Evolutionary conservation across 768 basidiomycete genomes (phyloP).

Genomic region (Phylloporus arenicola): DNA sequence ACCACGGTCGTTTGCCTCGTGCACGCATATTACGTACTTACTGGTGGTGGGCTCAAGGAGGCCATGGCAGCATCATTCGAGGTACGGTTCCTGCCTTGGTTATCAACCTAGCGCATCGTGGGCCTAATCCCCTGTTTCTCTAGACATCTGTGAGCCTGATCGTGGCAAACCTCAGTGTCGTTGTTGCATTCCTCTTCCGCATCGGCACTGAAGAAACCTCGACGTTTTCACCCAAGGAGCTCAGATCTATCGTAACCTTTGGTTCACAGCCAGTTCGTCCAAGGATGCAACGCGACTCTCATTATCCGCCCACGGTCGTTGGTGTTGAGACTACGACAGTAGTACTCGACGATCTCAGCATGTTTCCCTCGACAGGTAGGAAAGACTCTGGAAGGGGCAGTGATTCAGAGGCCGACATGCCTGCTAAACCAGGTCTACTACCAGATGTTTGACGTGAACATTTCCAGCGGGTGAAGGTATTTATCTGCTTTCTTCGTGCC

Average conservation of each 20-base stretch:
- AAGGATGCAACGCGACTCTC: neutral
- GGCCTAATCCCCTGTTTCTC: neutral
- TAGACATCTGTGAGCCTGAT: slow-evolving; percentile 4
- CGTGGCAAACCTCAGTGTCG: slow-evolving; percentile 1
- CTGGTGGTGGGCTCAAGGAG: neutral
- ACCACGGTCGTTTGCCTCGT: neutral
- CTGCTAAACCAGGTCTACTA: neutral
- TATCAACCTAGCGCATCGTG: neutral
- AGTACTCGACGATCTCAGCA: neutral
- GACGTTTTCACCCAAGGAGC: neutral
- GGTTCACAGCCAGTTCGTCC: neutral
- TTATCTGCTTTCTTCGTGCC: neutral
- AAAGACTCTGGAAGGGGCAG: neutral
- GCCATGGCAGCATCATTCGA: neutral
- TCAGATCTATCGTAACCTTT: neutral
- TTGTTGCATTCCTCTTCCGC: slow-evolving; percentile 5
- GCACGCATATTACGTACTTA: slow-evolving; percentile 2
- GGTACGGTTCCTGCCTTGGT: neutral
- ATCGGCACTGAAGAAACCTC: slow-evolving; percentile 2
- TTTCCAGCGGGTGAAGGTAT: neutral
- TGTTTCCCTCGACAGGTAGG: neutral
- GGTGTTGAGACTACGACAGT: neutral
- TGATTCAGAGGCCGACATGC: neutral
- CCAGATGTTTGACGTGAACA: neutral
- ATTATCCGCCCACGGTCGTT: neutral